Evolutionary conservation across 2,329 filamentous ascomycete genomes (phyloP), one percentile per base, ranked within the genome.

Genomic region (Colletotrichum trifolii): DNA sequence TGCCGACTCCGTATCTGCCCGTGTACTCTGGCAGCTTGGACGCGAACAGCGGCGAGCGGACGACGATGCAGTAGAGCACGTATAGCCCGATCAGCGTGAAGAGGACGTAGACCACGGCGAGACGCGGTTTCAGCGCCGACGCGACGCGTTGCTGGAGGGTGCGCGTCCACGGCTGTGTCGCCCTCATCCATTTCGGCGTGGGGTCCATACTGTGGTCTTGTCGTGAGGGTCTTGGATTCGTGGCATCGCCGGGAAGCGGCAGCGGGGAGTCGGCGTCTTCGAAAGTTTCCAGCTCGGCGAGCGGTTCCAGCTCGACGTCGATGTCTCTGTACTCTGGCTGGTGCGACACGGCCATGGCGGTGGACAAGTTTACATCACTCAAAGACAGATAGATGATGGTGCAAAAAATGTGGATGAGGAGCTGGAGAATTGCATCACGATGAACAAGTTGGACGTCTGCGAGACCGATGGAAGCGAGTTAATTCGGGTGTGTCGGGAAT

Each of bases 1-100:
- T 73, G 33, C 83, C 83, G 17, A 85, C 83, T 4, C 73, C 72
- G 61, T 83, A 77, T 0, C 76, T 76, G 0, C 82, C 82, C 9
- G 77, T 78, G 69, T 83, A 83, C 17, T 71, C 63, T 2, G 82
- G 83, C 7, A 85, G 71, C 4, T 75, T 75, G 33, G 78, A 79
- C 0, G 81, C 80, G 62, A 85, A 77, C 13, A 82, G 74, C 4
- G 81, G 82, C 17, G 75, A 71, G 39, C 76, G 75, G 45, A 75
- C 74, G 49, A 81, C 6, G 54, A 77, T 74, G 67, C 80, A 82
- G 63, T 79, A 78, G 36, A 80, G 48, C 4, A 78, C 64, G 58
- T 83, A 83, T 6, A 74, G 45, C 2, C 68, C 66, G 39, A 75
- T 64, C 2, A 74, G 45, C 0, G 71, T 67, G 17, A 70, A 74